Base-by-base conservation (phyloP, 306 rosid species). In the Comarum palustre region DNA sequence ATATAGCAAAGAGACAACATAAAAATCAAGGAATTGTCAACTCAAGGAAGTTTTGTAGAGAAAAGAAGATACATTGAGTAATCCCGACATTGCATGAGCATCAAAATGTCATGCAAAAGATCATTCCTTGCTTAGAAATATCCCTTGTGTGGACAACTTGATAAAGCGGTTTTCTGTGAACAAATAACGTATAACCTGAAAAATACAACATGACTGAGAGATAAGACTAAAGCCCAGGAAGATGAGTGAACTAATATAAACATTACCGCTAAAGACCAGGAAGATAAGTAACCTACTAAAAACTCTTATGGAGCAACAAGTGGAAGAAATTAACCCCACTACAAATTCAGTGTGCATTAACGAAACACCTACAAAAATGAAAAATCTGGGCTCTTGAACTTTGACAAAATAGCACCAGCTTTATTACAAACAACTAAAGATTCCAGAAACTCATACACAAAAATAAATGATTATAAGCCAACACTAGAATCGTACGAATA, bases 11-110 rank as follows among this genome's bases (percentile, higher is more conserved):
- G 17, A 34, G 7, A 38, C 8, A 10, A 16, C 6, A 41, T 31
- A 38, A 13, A 16, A 68, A 17, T 29, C 19, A 43, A 24, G 39
- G 27, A 13, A 34, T 15, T 34, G 38, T 68, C 46, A 68, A 9
- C 32, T 34, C 20, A 34, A 46, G 10, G 29, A 66, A 43, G 59
- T 65, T n/a, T n/a, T 50, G 52, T 32, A 70, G 77, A 25, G 27
- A 65, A 75, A 38, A 60, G 68, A 73, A 65, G 25, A 52, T 83
- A 84, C 88, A 76, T 84, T 84, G 32, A 84, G 82, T 76, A 84
- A 77, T 69, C 88, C 86, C 78, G 88, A 84, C 88, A 84, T 84
- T 76, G 85, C 84, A 81, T 70, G 80, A 46, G 78, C 68, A 60
- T 81, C 74, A 76, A 81, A 78, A 63, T 58, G 77, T 72, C 77